These are phyloP conservation scores for Trichoderma guizhouense DNA, from an alignment of 2,329 filamentous ascomycete species.

Conservation along the genomic window DNA sequence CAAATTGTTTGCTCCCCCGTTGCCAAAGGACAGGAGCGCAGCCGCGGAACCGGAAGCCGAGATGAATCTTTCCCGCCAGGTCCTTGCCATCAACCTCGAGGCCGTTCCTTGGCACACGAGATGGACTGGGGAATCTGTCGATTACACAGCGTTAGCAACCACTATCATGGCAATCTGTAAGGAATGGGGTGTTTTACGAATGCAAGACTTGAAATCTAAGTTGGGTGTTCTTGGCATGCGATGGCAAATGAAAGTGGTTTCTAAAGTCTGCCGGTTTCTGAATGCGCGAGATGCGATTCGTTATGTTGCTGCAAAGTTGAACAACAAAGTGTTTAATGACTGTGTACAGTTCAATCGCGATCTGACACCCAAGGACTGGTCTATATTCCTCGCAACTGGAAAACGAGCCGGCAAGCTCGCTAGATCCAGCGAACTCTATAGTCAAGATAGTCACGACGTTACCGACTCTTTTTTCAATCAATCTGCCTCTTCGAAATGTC, in stretches of 20 bases:
- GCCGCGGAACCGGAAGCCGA: conserved; percentile 28
- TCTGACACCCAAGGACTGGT: conserved; percentile 55
- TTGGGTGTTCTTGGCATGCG: conserved; percentile 52
- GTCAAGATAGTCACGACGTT: conserved; percentile 26
- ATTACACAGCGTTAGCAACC: conserved; percentile 55
- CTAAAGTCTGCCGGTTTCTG: conserved; percentile 57
- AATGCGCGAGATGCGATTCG: conserved; percentile 53
- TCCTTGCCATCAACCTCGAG: conserved; percentile 44
- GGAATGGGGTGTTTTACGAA: conserved; percentile 56
- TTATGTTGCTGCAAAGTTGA: conserved; percentile 55
- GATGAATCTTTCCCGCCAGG: conserved; percentile 39
- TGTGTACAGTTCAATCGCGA: conserved; percentile 59
- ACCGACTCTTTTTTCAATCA: conserved; percentile 23
- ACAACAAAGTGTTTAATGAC: conserved; percentile 56
- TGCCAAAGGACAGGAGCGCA: conserved; percentile 34
- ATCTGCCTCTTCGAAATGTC: conserved; percentile 25
- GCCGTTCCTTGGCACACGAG: conserved; percentile 54
- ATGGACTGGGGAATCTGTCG: conserved; percentile 58
- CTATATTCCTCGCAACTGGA: conserved; percentile 50
- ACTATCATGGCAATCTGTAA: conserved; percentile 56
- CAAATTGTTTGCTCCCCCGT: conserved; percentile 49
- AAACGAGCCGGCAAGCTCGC: conserved; percentile 32
- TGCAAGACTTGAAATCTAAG: conserved; percentile 56
- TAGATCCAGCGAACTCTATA: conserved; percentile 24
- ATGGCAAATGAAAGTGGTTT: conserved; percentile 59